Evolutionary conservation across 805 yeast genomes (phyloP), one percentile per base, ranked within the genome.

Genomic region (Hanseniaspora lachancei): DNA sequence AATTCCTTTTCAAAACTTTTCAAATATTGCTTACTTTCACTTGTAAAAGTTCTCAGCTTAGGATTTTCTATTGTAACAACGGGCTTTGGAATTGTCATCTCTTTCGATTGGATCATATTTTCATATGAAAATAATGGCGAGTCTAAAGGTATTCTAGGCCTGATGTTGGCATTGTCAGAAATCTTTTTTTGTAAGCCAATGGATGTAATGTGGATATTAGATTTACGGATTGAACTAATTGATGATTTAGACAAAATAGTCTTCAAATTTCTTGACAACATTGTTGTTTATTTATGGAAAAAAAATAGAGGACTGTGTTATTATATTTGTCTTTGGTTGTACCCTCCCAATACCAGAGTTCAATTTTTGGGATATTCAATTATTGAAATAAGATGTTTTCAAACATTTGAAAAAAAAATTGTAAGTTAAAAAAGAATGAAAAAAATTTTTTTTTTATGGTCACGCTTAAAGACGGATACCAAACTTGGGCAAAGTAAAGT

Each of bases 91-190:
- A 36, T 51, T 23, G 9, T n/a, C 35, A 51, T 23, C 32, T 43
- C 40, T 32, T 43, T 35, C 0, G 55, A 43, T 15, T 46, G 34
- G 13, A 35, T 46, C 49, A 51, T 42, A 39, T 51, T 51, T 16
- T 51, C 32, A 43, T 32, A 51, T 10, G 55, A 51, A 4, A 21
- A 46, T 12, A 51, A 20, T 24, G 55, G 55, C 9, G 55, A 51
- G 13, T 34, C 38, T n/a, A 21, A 13, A n/a, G 49, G 18, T n/a
- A 51, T 15, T 41, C 29, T 41, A 41, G 44, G 44, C 24, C 8
- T 41, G 9, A 41, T 41, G 24, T 23, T n/a, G 7, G 15, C 23
- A 10, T 21, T 41, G 7, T 13, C 13, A 23, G n/a, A 23, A 41
- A 23, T 24, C 7, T 20, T 21, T 16, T 41, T 21, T 41, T 21